Percentiles rank a stretch among this genome's conserved stretches.
Evolutionary conservation across 805 yeast species (phyloP).

Genomic region (Brettanomyces naardenensis): DNA sequence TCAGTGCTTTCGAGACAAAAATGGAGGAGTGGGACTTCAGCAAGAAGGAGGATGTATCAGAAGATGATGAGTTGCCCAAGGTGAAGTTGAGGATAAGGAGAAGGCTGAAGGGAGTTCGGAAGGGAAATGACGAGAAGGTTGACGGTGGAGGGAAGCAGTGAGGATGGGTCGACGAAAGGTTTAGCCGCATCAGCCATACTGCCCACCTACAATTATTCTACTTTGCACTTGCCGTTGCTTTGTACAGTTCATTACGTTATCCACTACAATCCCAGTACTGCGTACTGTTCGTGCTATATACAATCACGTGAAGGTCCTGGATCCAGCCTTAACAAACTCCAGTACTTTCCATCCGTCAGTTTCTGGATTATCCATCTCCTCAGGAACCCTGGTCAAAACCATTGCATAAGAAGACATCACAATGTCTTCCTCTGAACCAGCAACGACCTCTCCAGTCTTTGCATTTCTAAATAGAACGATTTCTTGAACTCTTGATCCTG

Average conservation of each 20-base stretch:
- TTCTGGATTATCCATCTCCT: conserved; percentile 78
- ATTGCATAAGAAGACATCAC: conserved; percentile 90
- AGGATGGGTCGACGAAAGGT: no score
- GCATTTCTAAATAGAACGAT: conserved; percentile 80
- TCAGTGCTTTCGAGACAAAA: conserved; percentile 17
- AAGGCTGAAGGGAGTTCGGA: conserved; percentile 5
- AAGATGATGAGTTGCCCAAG: conserved; percentile 3
- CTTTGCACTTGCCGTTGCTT: no score
- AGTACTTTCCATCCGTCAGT: conserved; percentile 97
- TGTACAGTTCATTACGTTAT: no score
- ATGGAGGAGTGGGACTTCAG: conserved; percentile 21
- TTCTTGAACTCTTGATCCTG: conserved; percentile 95
- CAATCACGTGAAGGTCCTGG: conserved; percentile 64
- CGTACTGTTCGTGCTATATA: no score
- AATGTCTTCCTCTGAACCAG: conserved; percentile 92
- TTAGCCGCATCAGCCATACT: no score
- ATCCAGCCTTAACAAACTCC: conserved; percentile 90
- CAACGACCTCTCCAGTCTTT: conserved; percentile 90
- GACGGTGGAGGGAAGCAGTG: no score
- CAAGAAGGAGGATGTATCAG: conserved; percentile 10
- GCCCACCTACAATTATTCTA: no score
- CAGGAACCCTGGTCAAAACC: conserved; percentile 91
- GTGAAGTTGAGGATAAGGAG: conserved; percentile 12
- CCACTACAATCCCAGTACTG: no score
- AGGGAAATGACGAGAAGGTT: no score